Base-by-base conservation (phyloP, 2,329 filamentous ascomycete species). In the Chaetoscypha palmicola region DNA sequence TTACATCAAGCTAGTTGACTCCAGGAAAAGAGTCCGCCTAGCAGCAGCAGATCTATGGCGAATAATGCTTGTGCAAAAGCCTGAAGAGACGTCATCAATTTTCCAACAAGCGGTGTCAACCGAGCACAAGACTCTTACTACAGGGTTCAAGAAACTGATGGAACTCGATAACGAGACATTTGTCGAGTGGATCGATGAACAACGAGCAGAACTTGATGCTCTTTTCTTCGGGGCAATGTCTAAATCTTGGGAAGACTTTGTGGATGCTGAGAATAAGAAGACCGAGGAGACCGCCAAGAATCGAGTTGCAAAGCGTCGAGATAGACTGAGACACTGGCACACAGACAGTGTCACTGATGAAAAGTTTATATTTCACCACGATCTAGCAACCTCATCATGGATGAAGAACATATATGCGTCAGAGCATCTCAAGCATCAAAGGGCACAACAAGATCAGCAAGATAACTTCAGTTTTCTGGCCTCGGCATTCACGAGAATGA, bases 401-500 rank as follows among this genome's bases (percentile, higher is more conserved):
- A 85, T 91, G 69, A 88, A 90, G 56, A 97, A 95, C 57, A 95
- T 98, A 31, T 92, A 91, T 63, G 81, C 84, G 38, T 88, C 91
- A 0, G 92, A 98, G 62, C 83, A 92, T 53, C 77, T 91, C 59
- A 97, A 95, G 62, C 83, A 94, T 52, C 91, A 97, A 62, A 76
- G 92, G 49, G 75, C 86, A 12, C 68, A 89, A 42, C 92, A 98
- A 64, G 94, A 98, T 58, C 87, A 95, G 58, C 89, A 96, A 56
- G 92, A 98, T 60, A 91, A 90, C 57, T 75, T 86, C 46, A 73
- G 76, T 1, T 96, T 88, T 60, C 76, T 94, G 48, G 77, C 79
- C 32, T 79, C 85, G 0, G 76, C 82, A 0, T 89, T 92, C 60
- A 75, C 77, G 4, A 88, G 83, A 58, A 83, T 97, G 66, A 81